phyloP scores from a whole-genome alignment of 208 protist genomes.

The Leishmania lainsoni region DNA sequence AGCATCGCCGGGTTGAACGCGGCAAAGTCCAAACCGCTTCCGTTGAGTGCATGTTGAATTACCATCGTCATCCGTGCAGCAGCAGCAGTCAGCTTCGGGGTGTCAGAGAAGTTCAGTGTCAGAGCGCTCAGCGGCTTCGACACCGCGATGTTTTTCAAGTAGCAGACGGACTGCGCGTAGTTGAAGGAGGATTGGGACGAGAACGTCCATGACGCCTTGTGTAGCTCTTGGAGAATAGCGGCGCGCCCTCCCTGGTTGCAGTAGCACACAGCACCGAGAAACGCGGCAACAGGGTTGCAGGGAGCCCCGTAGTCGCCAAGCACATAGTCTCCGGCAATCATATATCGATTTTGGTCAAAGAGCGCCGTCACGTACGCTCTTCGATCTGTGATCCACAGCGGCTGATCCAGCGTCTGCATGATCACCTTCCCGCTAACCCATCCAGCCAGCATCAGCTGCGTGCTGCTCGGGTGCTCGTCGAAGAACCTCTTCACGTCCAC shows the following conservation, averaged over 20 bases:
- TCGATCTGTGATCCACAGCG: constrained; percentile 21
- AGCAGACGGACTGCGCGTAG: constrained; percentile 16
- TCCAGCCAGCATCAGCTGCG: constrained; percentile 40
- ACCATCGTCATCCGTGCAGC: neutral
- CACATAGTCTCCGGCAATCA: constrained; percentile 50
- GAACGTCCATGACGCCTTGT: neutral
- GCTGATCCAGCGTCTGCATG: neutral
- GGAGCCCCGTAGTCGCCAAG: constrained; percentile 58
- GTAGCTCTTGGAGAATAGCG: neutral
- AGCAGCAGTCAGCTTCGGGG: neutral
- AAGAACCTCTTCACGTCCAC: constrained; percentile 17
- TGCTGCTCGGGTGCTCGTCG: constrained; percentile 1
- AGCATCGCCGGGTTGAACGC: neutral
- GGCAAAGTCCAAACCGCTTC: neutral
- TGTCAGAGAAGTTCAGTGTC: neutral
- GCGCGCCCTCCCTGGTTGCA: constrained; percentile 44
- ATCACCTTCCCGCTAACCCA: constrained; percentile 44
- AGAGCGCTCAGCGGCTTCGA: neutral
- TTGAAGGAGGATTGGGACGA: neutral
- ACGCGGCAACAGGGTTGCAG: constrained; percentile 8
- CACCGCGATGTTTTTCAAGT: neutral
- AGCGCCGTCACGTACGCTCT: constrained; percentile 28
- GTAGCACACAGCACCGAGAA: constrained; percentile 35
- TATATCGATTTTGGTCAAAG: constrained; percentile 46
- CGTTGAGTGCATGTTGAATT: neutral